These are phyloP conservation scores for Xanthoceras sorbifolium DNA, from an alignment of 345 rosid species.

Conservation along the genomic window DNA sequence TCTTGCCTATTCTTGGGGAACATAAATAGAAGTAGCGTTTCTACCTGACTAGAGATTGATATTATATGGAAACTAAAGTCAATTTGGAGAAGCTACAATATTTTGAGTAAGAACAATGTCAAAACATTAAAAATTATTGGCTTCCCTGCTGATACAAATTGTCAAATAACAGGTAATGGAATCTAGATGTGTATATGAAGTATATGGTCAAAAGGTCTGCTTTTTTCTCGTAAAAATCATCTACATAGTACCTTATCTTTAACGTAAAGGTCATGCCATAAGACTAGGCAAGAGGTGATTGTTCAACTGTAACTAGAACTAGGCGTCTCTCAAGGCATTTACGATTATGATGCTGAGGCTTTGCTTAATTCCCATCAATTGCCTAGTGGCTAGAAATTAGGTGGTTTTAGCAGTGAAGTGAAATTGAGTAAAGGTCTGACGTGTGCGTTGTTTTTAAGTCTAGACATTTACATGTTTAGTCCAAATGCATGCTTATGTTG, in stretches of 20 bases:
- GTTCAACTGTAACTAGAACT: neutral
- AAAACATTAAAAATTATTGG: neutral
- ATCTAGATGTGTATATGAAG: neutral
- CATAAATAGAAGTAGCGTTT: neutral
- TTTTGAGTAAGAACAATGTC: neutral
- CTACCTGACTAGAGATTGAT: neutral
- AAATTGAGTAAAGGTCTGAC: neutral
- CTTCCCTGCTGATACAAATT: neutral
- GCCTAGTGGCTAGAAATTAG: neutral
- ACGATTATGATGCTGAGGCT: neutral
- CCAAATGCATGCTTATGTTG: neutral
- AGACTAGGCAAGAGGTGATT: neutral
- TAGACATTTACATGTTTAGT: neutral
- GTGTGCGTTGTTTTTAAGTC: neutral
- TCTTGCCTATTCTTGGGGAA: conserved; percentile 9
- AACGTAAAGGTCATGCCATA: neutral
- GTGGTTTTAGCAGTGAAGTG: neutral
- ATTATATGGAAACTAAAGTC: neutral
- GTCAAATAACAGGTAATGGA: neutral
- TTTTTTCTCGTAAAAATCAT: neutral
- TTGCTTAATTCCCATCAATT: neutral
- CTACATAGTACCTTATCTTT: neutral
- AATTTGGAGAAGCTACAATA: neutral
- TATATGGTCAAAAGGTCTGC: neutral
- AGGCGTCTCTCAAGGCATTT: neutral